phyloP scores from a whole-genome alignment of 306 rosid species.

The Prosopis cineraria region DNA sequence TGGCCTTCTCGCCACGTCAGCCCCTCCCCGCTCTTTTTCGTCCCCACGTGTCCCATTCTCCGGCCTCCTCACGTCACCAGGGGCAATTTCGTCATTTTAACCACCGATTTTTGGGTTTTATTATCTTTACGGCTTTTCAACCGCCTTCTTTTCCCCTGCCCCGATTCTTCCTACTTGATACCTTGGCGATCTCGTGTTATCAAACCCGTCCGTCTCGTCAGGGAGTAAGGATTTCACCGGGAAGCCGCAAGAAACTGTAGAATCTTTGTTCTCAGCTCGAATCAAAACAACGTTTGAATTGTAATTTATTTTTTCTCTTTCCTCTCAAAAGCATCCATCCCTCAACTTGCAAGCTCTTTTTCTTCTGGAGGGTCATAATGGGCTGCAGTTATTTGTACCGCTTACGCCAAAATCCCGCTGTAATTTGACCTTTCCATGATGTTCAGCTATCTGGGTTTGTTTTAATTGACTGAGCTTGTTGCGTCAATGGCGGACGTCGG shows the following conservation, averaged over 20 bases:
- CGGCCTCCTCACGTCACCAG: neutral
- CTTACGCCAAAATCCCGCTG: neutral
- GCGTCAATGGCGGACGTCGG: conserved; percentile 41
- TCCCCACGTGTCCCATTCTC: conserved; percentile 45
- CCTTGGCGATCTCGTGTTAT: neutral
- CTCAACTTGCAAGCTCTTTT: neutral
- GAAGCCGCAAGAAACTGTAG: conserved; percentile 37
- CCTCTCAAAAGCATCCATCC: neutral
- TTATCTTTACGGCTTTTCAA: neutral
- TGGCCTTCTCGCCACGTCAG: conserved; percentile 41
- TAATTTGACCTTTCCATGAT: neutral
- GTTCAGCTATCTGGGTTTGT: neutral
- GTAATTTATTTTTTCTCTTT: neutral
- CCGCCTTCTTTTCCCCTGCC: neutral
- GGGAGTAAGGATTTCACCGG: neutral
- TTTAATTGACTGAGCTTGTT: neutral
- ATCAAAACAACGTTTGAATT: neutral
- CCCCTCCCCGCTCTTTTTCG: neutral
- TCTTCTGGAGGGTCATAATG: neutral
- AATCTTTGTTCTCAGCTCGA: neutral
- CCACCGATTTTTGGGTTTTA: neutral
- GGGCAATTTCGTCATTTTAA: conserved; percentile 37
- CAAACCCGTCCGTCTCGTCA: neutral
- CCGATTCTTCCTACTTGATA: neutral
- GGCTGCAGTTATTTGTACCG: neutral